These are phyloP conservation scores for Hyphodiscus hymeniophilus DNA, from an alignment of 495 filamentous ascomycete genomes.

Conservation along the genomic window DNA sequence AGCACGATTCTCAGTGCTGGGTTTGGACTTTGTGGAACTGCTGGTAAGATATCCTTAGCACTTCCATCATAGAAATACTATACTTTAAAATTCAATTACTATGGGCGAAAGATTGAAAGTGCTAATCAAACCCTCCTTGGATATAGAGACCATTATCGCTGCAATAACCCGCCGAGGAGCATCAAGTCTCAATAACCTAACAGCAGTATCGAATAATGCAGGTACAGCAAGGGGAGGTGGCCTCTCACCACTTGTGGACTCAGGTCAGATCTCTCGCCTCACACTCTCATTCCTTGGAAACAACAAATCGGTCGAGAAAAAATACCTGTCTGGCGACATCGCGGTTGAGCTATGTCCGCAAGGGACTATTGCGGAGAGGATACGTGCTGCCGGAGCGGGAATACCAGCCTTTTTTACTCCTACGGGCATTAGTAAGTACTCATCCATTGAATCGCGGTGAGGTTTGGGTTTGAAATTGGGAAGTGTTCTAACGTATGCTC, in stretches of 20 bases:
- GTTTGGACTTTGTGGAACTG: conserved; percentile 54
- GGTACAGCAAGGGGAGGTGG: conserved; percentile 46
- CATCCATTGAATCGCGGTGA: background rate
- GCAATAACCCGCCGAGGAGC: conserved; percentile 39
- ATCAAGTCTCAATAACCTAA: conserved; percentile 40
- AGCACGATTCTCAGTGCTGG: conserved; percentile 50
- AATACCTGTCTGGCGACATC: conserved; percentile 53
- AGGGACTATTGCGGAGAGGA: conserved; percentile 55
- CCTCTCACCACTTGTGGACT: conserved; percentile 41
- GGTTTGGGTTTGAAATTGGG: background rate
- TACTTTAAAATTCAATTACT: background rate
- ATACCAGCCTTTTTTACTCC: conserved; percentile 62
- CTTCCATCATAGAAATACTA: background rate
- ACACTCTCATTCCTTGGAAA: conserved; percentile 52
- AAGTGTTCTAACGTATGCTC: background rate
- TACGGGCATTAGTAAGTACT: conserved; percentile 43
- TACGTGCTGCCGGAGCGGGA: conserved; percentile 55
- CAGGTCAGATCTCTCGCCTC: conserved; percentile 49
- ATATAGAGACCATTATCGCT: conserved; percentile 39
- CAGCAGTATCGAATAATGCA: conserved; percentile 60
- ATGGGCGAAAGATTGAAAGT: background rate
- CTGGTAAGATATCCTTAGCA: conserved; percentile 32
- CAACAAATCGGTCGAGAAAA: conserved; percentile 58
- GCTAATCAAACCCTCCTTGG: no score
- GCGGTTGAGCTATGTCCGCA: conserved; percentile 59